Evolutionary conservation across 169 alveolate genomes (phyloP), one percentile per base, ranked within the genome.

Genomic region (Plasmodium falciparum): DNA sequence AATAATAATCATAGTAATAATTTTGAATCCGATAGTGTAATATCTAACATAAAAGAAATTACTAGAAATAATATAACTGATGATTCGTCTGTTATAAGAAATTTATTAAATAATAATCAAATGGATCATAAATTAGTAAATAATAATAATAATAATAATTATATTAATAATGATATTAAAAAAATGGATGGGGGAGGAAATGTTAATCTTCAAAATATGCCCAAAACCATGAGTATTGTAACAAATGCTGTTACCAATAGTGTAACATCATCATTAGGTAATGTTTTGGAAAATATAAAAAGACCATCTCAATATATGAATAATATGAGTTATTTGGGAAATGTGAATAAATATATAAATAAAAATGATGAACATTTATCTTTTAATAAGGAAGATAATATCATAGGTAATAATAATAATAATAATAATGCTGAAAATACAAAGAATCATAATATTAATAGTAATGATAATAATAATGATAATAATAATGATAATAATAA

Each of bases 281-380:
- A 39, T 39, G 47, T 39, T 0, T 39, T 39, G 47, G 9, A 8
- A 39, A 39, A 39, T 39, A 39, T 39, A 39, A 39, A 39, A 39
- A 39, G 7, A 39, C 47, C 47, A 39, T 39, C 11, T 5, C 47
- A 5, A 6, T n/a, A 66, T 24, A 66, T 13, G 12, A 39, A 39
- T 39, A 66, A 33, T 66, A 66, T 66, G 74, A 66, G 45, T 66
- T 33, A 24, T 33, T 33, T 33, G n/a, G 45, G 59, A 7, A 26
- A 66, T 66, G 0, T 12, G 7, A 54, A 7, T 22, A 62, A 62
- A 7, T 15, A 17, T 49, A 49, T 49, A 5, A 24, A 49, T 50
- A 17, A 17, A 45, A 50, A 71, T 50, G 24, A 71, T 47, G 58
- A n/a, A 13, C 7, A 29, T 1, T 5, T 15, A n/a, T 15, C 9